These are phyloP conservation scores for Salix suchowensis DNA, from an alignment of 345 rosid genomes.

Conservation along the genomic window DNA sequence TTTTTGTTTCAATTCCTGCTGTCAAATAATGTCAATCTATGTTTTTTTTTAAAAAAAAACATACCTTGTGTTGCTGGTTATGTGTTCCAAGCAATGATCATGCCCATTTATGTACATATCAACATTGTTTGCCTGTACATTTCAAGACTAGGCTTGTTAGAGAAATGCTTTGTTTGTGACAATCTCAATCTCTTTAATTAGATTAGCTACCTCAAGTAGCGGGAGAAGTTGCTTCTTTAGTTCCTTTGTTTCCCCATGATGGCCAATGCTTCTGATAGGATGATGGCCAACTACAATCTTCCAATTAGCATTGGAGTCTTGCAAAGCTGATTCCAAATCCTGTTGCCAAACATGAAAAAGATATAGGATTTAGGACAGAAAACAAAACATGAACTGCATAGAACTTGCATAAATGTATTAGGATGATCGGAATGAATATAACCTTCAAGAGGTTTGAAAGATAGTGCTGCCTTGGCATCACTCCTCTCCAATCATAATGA, in stretches of 20 bases:
- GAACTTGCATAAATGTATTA: not conserved
- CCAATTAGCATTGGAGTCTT: conserved; percentile 53
- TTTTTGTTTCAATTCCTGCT: not conserved
- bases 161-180: not conserved
- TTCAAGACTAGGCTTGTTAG: not conserved
- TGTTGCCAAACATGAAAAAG: not conserved
- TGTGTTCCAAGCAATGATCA: conserved; percentile 13
- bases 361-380: not conserved
- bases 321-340: conserved; percentile 45
- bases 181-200: not conserved
- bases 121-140: conserved; percentile 10
- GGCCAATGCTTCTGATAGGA: conserved; percentile 61
- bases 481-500: conserved; percentile 62
- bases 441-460: conserved; percentile 36
- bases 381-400: not conserved
- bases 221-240: conserved; percentile 52
- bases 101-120: conserved; percentile 20
- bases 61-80: not conserved
- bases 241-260: conserved; percentile 63
- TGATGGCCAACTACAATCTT: conserved; percentile 79
- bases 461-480: conserved; percentile 46
- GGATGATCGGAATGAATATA: not conserved
- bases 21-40: not conserved
- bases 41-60: no score
- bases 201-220: conserved; percentile 35